Evolutionary conservation across 345 rosid genomes (phyloP), one percentile per base, ranked within the genome.

Genomic region (Excoecaria agallocha): DNA sequence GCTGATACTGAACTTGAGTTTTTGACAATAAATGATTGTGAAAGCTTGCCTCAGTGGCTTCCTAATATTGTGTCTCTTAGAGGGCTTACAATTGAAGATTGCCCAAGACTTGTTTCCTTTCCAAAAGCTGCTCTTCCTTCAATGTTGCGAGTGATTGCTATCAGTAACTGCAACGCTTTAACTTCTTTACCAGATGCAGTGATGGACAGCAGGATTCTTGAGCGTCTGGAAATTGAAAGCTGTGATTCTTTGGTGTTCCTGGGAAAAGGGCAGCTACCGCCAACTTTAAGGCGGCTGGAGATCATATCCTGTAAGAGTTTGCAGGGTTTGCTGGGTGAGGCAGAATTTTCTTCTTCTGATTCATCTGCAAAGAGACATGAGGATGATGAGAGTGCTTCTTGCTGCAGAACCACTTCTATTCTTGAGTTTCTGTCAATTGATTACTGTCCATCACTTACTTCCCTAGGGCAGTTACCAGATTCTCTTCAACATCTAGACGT

Each of bases 401-500:
- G 58, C 22, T 17, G 49, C 24, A n/a, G 22, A 17, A 46, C 63
- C 39, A 45, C 50, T 30, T 72, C 20, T 68, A 48, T 66, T 15
- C 61, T 57, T 41, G 62, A 10, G 68, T 30, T 3, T 39, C 41
- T 22, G 54, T 15, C 38, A 12, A 49, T 72, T 8, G 68, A 35
- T 43, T 45, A 38, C 38, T 77, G 76, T 25, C 68, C 41, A 19
- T 77, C 76, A 48, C 54, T 77, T 12, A 39, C 20, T 49, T 66
- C 76, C 65, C 58, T 77, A 19, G 49, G 54, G 25, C 60, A 65
- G 60, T 51, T 77, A 66, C 64, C 71, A 35, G 39, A 30, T 74
- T 20, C 25, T 22, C 63, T 66, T 75, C 57, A 67, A 55, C 22
- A 25, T 35, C 59, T 75, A 19, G 58, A 54, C 9, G 6, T 62